Evolutionary conservation across 345 rosid genomes (phyloP).

Genomic region (Leavenworthia alabamica): DNA sequence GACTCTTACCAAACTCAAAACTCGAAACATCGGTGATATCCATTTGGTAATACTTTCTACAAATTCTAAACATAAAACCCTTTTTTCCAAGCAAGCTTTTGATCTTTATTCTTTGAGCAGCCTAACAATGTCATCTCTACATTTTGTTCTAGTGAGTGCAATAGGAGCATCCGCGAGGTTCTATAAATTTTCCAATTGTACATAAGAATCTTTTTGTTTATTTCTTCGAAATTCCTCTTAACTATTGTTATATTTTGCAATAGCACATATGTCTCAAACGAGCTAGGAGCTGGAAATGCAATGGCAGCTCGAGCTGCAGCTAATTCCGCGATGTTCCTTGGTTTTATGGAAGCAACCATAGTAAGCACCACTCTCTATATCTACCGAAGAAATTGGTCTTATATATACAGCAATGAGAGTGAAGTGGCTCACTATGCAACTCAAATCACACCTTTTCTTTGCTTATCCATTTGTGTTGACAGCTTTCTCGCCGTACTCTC

Average conservation of each 20-base stretch:
- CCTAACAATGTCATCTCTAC: conserved; percentile 37
- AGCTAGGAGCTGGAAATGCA: conserved; percentile 46
- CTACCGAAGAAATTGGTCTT: conserved; percentile 28
- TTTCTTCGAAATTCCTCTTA: neutral
- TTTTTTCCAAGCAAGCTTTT: neutral
- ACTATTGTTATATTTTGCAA: neutral
- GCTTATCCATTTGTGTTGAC: conserved; percentile 31
- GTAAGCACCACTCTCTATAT: conserved; percentile 26
- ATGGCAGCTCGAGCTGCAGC: conserved; percentile 36
- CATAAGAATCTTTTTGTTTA: neutral
- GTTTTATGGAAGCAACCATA: conserved; percentile 26
- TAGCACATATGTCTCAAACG: conserved; percentile 50
- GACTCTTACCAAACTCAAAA: conserved; percentile 42
- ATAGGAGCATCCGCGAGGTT: conserved; percentile 56
- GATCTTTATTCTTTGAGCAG: conserved; percentile 24
- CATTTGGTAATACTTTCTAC: conserved; percentile 36
- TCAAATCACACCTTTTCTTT: conserved; percentile 31
- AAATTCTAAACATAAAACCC: neutral
- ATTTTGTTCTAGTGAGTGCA: conserved; percentile 37
- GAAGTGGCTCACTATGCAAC: conserved; percentile 37
- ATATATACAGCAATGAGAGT: conserved; percentile 32
- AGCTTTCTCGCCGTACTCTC: conserved; percentile 35
- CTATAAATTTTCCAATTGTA: neutral
- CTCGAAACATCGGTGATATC: conserved; percentile 55
- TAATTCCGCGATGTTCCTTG: conserved; percentile 17